Conservation (phyloP, 805 yeast genomes). For the Monosporozyma siamensis region DNA sequence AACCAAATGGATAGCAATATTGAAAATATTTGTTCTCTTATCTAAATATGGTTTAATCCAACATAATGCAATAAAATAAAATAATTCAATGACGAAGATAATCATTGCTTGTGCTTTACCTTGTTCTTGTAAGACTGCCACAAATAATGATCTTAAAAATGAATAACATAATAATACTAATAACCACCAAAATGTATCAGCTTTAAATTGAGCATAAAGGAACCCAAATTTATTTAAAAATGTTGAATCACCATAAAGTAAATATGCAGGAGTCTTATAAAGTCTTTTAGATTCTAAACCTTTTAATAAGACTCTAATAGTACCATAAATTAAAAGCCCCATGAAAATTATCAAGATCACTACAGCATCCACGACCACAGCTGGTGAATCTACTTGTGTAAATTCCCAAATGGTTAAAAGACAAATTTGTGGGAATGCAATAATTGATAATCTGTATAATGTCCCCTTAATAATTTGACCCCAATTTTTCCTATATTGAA, state of each 20-base stretch:
- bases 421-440: slow-evolving; percentile 82
- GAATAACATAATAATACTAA: slow-evolving; percentile 54
- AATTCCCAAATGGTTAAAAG: slow-evolving; percentile 85
- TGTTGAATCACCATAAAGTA: slow-evolving; percentile 74
- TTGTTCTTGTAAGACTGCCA: slow-evolving; percentile 71
- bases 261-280: slow-evolving; percentile 86
- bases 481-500: slow-evolving; percentile 79
- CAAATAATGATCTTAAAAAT: slow-evolving; percentile 67
- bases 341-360: slow-evolving; percentile 51
- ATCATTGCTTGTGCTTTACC: slow-evolving; percentile 80
- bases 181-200: slow-evolving; percentile 79
- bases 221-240: slow-evolving; percentile 86
- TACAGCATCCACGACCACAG: slow-evolving; percentile 70
- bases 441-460: slow-evolving; percentile 67
- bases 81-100: slow-evolving; percentile 65
- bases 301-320: slow-evolving; percentile 58
- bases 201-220: slow-evolving; percentile 82
- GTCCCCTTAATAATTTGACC: slow-evolving; percentile 78
- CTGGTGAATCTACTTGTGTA: slow-evolving; percentile 73
- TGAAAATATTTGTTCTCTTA: slow-evolving; percentile 87
- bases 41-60: slow-evolving; percentile 86
- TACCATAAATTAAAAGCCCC: slow-evolving; percentile 60
- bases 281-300: slow-evolving; percentile 64
- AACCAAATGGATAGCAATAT: slow-evolving; percentile 74
- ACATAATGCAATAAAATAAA: slow-evolving; percentile 56